Evolutionary conservation across 257 asterid species (phyloP), one percentile per base, ranked within the genome.

Genomic region (Rubia yunnanensis): DNA sequence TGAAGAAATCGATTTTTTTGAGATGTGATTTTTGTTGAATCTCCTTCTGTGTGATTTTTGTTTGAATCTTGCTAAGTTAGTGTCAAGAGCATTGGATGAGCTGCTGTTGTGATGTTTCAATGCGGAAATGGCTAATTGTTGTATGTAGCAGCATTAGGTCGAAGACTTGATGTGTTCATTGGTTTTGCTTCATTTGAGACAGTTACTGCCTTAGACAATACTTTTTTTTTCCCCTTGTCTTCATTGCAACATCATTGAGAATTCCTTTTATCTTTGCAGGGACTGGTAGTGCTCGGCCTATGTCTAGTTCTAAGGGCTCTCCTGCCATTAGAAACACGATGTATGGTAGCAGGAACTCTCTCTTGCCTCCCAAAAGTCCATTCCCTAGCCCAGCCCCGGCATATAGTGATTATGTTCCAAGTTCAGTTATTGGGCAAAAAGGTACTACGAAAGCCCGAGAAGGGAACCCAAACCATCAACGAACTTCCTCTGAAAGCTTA

Each of bases 361-460:
- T 88, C 58, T 86, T 94, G 69, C 99, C 99, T 54, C 99, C 99
- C 63, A 94, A 90, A 81, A 81, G 83, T 77, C 99, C 97, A 56
- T 88, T 83, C 73, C 96, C 95, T 31, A 78, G 88, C 74, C 68
- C 83, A 57, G 68, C 89, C 66, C 91, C 96, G 22, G 75, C 94
- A 2, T 88, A 76, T 67, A 61, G 75, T 35, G 97, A 89, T 52
- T 90, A 78, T 64, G 73, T 83, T 67, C 95, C 95, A 10, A 74
- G 63, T 74, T 74, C 88, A 71, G 73, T 74, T 44, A 63, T 77
- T 70, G 86, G 83, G 58, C 82, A 78, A 41, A 85, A 83, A 73
- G 73, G 82, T 41, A 35, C 34, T 39, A 81, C 81, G 46, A 79
- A 71, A 52, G 81, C 83, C 46, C 81, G 85, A 73, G 87, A 82